Evolutionary conservation across 208 protist species (phyloP), one percentile per base, ranked within the genome.

Genomic region (Phytomonas sp.): DNA sequence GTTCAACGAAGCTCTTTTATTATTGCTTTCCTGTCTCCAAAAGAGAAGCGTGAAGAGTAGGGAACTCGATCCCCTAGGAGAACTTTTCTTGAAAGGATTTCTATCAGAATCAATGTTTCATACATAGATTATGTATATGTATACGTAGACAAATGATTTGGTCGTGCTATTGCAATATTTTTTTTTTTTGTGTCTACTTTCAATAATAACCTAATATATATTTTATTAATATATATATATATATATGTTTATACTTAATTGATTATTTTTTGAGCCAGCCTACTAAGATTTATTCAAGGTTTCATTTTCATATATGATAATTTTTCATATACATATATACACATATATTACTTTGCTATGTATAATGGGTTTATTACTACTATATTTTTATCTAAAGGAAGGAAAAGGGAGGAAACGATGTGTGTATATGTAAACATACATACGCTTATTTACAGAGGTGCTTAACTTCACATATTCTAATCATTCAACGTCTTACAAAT

Each of bases 301-400:
- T 29, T 67, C 26, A 29, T 33, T 11, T 67, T 61, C 30, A 23
- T 62, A 62, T 62, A 62, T 33, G 60, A 33, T 30, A 26, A 15
- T 8, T 17, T 62, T 62, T 62, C 60, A 62, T 62, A 33, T 62
- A 28, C 31, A 62, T 62, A 62, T 67, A 59, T 67, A 67, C 23
- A 67, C 62, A 59, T 67, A 43, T 63, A 37, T 63, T 63, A 8
- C 40, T 46, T 46, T 46, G 11, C 15, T 63, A 20, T 37, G 60
- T 63, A 20, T 43, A 63, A 15, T 63, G 60, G 11, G 11, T 33
- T 63, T 37, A 63, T 33, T 63, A 63, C 15, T 17, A 33, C 60
- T 43, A 63, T 63, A 63, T 13, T 43, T 37, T 63, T 63, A 9
- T 63, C 60, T 33, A 37, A 63, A 63, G 60, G 11, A 20, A 17